These are phyloP conservation scores for Houttuynia cordata DNA, from an alignment of 164 flowering plant species.

Conservation along the genomic window DNA sequence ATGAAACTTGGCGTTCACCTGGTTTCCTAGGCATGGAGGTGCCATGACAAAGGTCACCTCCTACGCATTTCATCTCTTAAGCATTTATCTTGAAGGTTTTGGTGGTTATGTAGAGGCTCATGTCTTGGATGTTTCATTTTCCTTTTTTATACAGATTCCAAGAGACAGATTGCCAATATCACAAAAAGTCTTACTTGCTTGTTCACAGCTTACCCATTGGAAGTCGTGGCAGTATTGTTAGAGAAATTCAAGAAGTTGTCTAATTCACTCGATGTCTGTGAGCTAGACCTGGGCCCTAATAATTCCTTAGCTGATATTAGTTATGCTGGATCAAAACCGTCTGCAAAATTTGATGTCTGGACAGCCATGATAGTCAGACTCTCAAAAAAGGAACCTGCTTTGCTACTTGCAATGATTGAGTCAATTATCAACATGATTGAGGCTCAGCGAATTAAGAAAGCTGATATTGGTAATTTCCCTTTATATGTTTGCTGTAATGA, in stretches of 20 bases:
- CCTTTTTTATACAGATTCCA: conserved; percentile 10
- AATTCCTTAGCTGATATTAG: conserved; percentile 11
- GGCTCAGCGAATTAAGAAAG: conserved; percentile 18
- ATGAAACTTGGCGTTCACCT: too few relatives aligned
- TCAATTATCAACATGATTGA: conserved; percentile 47
- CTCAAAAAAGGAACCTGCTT: conserved; percentile 48
- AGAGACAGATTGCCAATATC: conserved; percentile 29
- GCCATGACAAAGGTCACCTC: too few relatives aligned
- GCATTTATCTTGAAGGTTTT: too few relatives aligned
- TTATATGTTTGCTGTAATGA: too few relatives aligned
- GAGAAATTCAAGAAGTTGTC: conserved; percentile 29
- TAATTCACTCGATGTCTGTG: conserved; percentile 16
- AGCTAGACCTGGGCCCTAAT: conserved; percentile 12
- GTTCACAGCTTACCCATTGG: conserved; percentile 53
- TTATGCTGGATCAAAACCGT: conserved; percentile 5
- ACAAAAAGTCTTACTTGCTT: conserved; percentile 32
- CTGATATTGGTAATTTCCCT: conserved; percentile 48
- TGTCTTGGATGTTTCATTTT: not conserved
- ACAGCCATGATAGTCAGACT: conserved; percentile 39
- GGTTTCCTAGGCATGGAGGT: too few relatives aligned
- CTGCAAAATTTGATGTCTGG: conserved; percentile 39
- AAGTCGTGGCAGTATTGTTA: conserved; percentile 40
- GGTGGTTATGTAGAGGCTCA: not conserved
- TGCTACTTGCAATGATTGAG: conserved; percentile 42
- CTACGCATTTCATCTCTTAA: not conserved